Conservation (phyloP, 139 green algal genomes). For the Marvania coccoides region DNA sequence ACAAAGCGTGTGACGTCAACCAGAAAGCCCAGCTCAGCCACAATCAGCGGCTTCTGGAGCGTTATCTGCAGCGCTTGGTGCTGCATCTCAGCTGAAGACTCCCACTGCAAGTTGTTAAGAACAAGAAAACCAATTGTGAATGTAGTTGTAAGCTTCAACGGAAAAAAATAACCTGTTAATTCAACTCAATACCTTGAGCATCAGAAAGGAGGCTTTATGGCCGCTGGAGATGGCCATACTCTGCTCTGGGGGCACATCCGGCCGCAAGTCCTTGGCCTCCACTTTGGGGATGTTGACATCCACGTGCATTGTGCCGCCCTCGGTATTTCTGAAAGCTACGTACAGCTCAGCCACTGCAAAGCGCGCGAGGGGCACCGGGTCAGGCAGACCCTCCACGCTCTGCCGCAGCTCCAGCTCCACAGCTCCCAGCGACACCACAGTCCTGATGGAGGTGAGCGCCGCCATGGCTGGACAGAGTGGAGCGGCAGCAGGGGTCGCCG, state of each 20-base stretch:
- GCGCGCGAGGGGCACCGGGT: slow-evolving; percentile 21
- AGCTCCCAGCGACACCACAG: slow-evolving; percentile 41
- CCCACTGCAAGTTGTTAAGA: slow-evolving; percentile 14
- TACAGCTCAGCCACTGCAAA: slow-evolving; percentile 46
- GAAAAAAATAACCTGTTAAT: not conserved
- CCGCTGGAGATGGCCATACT: slow-evolving; percentile 56
- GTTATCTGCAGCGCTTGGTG: slow-evolving; percentile 47
- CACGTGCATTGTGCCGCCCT: slow-evolving; percentile 42
- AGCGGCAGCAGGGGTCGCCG: not conserved
- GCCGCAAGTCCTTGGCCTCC: slow-evolving; percentile 54
- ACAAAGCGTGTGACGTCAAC: slow-evolving; percentile 70
- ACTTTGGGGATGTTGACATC: slow-evolving; percentile 53
- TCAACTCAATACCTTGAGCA: slow-evolving; percentile 21
- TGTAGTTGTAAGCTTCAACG: not conserved
- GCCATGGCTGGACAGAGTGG: no score
- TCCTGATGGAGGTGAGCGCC: not conserved
- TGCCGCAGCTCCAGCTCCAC: slow-evolving; percentile 54
- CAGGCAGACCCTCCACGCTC: slow-evolving; percentile 8
- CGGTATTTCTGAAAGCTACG: slow-evolving; percentile 32
- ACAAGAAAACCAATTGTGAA: not conserved
- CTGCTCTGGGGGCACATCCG: slow-evolving; percentile 48
- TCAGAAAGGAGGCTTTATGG: slow-evolving; percentile 39
- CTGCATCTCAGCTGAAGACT: slow-evolving; percentile 2
- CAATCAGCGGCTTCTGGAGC: slow-evolving; percentile 75
- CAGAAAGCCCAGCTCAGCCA: slow-evolving; percentile 82